Percentiles rank a stretch among this genome's conserved stretches.
These are phyloP conservation scores for Suillus paluster DNA, from an alignment of 768 basidiomycete species.

Conservation along the genomic window DNA sequence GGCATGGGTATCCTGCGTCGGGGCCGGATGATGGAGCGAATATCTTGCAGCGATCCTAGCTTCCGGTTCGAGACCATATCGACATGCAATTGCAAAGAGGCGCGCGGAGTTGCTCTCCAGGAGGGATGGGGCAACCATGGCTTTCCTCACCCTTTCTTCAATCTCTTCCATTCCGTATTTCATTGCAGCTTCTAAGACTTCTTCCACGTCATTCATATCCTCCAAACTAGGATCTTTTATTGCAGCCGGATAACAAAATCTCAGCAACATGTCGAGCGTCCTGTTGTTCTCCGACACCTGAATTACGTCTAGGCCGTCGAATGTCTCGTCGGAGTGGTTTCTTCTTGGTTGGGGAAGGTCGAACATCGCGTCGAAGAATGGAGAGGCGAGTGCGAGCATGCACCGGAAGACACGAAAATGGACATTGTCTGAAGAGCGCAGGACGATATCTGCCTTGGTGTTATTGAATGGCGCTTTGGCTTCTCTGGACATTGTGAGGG, in stretches of 20 bases:
- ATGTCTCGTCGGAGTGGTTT: conserved; percentile 14
- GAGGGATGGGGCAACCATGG: conserved; percentile 30
- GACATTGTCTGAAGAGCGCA: conserved; percentile 52
- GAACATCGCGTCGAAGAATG: conserved; percentile 38
- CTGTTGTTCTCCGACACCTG: conserved; percentile 33
- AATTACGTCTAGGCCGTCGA: conserved; percentile 27
- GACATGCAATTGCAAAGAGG: conserved; percentile 40
- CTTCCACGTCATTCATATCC: conserved; percentile 21
- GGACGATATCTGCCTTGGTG: conserved; percentile 51
- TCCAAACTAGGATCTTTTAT: conserved; percentile 27
- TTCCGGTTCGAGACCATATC: conserved; percentile 35
- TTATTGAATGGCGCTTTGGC: conserved; percentile 49
- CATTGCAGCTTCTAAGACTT: conserved; percentile 31
- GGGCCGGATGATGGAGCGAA: conserved; percentile 27
- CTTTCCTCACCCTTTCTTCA: conserved; percentile 25
- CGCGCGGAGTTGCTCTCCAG: conserved; percentile 31
- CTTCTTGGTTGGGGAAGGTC: conserved; percentile 29
- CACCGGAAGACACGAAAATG: conserved; percentile 30
- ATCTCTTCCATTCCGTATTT: conserved; percentile 38
- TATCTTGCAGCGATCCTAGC: conserved; percentile 31
- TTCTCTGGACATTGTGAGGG: conserved; percentile 21
- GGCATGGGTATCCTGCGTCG: conserved; percentile 4
- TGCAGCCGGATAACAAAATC: conserved; percentile 40
- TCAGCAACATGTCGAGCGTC: conserved; percentile 34
- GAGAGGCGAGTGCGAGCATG: conserved; percentile 30